Conservation (phyloP, 2,329 filamentous ascomycete species). For the Dactylellina parvicollis region DNA sequence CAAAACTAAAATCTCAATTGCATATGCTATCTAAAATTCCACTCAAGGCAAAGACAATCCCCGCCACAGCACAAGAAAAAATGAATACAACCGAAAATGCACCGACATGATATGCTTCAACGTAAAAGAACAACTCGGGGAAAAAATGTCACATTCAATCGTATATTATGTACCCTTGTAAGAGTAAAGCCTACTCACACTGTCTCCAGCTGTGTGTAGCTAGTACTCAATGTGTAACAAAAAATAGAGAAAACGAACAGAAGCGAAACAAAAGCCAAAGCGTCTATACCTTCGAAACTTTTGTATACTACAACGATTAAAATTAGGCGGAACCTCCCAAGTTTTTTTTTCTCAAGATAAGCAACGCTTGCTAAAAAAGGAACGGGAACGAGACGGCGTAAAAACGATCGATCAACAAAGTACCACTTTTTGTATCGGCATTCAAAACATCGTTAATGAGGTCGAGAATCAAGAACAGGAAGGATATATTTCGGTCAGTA, state of each 20-base stretch:
- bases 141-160: background rate
- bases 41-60: background rate
- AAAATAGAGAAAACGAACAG: background rate
- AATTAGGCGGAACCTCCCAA: conserved; percentile 14
- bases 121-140: background rate
- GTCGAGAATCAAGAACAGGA: background rate
- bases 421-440: conserved; percentile 16
- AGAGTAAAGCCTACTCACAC: background rate
- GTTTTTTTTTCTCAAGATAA: background rate
- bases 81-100: background rate
- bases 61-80: background rate
- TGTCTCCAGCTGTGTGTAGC: background rate
- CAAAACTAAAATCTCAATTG: too few species aligned
- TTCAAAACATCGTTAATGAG: background rate
- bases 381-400: background rate
- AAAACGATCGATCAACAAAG: background rate
- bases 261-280: conserved; percentile 15
- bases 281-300: conserved; percentile 32
- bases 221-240: background rate
- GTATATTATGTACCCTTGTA: conserved; percentile 2
- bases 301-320: conserved; percentile 19
- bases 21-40: background rate
- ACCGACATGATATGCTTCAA: conserved; percentile 5
- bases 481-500: background rate
- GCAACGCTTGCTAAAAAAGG: conserved; percentile 29